Evolutionary conservation across 2,329 filamentous ascomycete genomes (phyloP).

Genomic region (Neospermospora avenae): DNA sequence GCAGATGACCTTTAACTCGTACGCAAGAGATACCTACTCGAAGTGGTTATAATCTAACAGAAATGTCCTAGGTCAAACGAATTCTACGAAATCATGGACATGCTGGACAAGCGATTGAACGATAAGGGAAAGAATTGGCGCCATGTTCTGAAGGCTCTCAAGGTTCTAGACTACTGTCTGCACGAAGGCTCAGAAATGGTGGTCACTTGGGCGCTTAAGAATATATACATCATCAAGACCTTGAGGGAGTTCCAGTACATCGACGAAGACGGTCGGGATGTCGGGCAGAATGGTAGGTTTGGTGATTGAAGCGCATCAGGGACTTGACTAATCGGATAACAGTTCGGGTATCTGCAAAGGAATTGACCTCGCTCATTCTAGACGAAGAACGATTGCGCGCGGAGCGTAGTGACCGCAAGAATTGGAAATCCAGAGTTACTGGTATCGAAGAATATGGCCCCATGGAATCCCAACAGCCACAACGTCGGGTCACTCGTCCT

Average conservation of each 20-base stretch:
- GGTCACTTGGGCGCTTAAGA: constrained; percentile 97
- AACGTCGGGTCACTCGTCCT: constrained; percentile 45
- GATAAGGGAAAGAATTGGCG: constrained; percentile 99
- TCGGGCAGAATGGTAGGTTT: constrained; percentile 86
- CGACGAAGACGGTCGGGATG: constrained; percentile 91
- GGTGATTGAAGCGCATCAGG: neutral
- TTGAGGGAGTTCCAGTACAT: constrained; percentile 95
- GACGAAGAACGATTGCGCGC: constrained; percentile 90
- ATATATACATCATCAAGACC: constrained; percentile 98
- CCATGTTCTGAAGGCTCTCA: constrained; percentile 94
- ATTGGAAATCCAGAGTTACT: constrained; percentile 94
- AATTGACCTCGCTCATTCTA: constrained; percentile 84
- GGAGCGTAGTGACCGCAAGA: constrained; percentile 86
- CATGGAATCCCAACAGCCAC: constrained; percentile 39
- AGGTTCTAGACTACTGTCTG: constrained; percentile 95
- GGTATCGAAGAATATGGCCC: constrained; percentile 80
- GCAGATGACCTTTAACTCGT: constrained; percentile 97
- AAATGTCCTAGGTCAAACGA: constrained; percentile 65
- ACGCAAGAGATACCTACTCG: constrained; percentile 39
- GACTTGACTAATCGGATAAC: constrained; percentile 29
- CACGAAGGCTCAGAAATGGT: constrained; percentile 96
- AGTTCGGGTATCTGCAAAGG: constrained; percentile 96
- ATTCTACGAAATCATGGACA: constrained; percentile 99
- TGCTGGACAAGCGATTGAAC: constrained; percentile 97
- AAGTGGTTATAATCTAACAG: constrained; percentile 10